Percentiles rank a stretch among this genome's conserved stretches.
These are phyloP conservation scores for Aureobasidium sp. DNA, from an alignment of 2,329 filamentous ascomycete genomes.

Conservation along the genomic window DNA sequence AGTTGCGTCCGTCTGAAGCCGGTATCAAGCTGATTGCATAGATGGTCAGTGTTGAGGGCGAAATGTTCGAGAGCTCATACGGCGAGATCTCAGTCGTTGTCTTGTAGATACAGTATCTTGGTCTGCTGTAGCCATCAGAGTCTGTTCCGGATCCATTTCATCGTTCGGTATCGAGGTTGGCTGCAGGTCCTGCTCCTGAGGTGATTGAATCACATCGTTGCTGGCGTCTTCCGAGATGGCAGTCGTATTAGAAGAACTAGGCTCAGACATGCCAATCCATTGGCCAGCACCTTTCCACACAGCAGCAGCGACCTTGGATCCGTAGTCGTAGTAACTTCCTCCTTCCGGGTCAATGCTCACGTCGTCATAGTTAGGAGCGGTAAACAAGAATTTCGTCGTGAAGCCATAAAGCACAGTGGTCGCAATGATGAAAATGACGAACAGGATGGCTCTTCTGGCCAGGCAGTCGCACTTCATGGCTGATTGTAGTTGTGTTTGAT, in stretches of 20 bases:
- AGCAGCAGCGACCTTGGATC: conserved; percentile 3
- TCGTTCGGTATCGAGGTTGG: background rate
- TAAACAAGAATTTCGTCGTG: background rate
- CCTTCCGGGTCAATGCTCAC: conserved; percentile 6
- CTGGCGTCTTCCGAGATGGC: background rate
- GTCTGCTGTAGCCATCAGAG: background rate
- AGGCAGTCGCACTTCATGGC: background rate
- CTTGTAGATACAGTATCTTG: background rate
- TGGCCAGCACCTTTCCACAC: background rate
- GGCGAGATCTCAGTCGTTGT: background rate
- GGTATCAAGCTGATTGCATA: background rate
- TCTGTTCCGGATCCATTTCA: background rate
- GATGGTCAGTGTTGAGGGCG: background rate
- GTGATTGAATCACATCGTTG: background rate
- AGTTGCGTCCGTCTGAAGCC: too few species aligned
- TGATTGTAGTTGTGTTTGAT: background rate
- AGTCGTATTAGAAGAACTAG: too few species aligned
- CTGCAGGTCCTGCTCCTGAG: background rate
- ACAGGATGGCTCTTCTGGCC: background rate
- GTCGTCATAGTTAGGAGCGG: background rate
- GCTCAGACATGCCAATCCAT: background rate
- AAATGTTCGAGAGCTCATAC: background rate
- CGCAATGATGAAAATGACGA: background rate
- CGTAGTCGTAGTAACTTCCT: conserved; percentile 3
- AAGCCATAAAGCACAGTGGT: background rate